Percentiles rank a stretch among this genome's conserved stretches.
phyloP scores from a whole-genome alignment of 108 stramenopile genomes.

The Schizochytrium sp. region DNA sequence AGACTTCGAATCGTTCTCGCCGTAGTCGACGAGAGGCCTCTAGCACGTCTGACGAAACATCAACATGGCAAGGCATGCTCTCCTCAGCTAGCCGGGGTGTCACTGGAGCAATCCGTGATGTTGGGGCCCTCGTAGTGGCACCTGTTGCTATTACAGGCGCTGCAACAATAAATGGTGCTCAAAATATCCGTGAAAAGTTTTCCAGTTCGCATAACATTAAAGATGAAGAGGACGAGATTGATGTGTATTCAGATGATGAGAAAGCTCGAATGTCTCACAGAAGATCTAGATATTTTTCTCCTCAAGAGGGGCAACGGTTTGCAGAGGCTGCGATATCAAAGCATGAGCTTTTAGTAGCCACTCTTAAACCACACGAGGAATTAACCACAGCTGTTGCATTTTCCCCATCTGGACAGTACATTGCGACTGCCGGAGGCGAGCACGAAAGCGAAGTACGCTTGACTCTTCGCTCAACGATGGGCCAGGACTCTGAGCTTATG shows the following conservation, averaged over 20 bases:
- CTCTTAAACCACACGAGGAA: neutral
- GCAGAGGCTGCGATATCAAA: neutral
- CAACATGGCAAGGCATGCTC: too few relatives aligned
- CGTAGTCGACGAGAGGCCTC: too few relatives aligned
- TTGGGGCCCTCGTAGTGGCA: too few relatives aligned
- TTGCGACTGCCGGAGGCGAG: slow-evolving; percentile 48
- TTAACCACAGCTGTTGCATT: slow-evolving; percentile 31
- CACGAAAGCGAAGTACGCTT: neutral
- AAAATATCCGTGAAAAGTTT: too few relatives aligned
- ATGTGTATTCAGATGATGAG: neutral
- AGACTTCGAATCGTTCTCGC: too few relatives aligned
- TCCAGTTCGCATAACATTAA: too few relatives aligned
- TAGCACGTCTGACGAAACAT: too few relatives aligned
- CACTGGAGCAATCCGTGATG: too few relatives aligned
- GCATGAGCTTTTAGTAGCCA: neutral
- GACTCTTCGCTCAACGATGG: slow-evolving; percentile 2
- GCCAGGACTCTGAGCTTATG: neutral
- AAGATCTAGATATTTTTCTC: neutral
- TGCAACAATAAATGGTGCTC: too few relatives aligned
- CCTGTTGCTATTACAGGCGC: too few relatives aligned
- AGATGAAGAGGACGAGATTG: neutral
- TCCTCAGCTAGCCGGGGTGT: too few relatives aligned
- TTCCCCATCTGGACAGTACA: slow-evolving; percentile 15
- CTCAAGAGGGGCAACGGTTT: neutral
- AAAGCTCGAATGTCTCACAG: neutral